phyloP scores from a whole-genome alignment of 164 flowering plant genomes.

The Cinnamomum chago region DNA sequence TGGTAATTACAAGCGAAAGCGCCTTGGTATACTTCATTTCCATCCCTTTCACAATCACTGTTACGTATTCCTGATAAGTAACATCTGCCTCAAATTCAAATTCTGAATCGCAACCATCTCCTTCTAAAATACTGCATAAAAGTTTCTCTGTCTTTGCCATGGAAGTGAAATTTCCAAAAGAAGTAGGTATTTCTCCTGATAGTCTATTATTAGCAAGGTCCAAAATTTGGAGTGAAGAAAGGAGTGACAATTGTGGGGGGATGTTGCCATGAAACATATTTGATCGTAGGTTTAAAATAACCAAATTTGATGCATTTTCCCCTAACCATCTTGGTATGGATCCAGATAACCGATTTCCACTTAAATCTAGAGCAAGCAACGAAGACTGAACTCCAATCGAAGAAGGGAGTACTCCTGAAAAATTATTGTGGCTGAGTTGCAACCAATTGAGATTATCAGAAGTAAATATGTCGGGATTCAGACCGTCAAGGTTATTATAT shows the following conservation, averaged over 20 bases:
- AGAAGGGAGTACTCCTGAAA: not conserved
- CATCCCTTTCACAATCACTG: not conserved
- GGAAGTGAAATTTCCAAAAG: constrained; percentile 21
- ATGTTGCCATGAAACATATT: constrained; percentile 20
- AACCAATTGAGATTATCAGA: not conserved
- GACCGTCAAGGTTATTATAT: constrained; percentile 7
- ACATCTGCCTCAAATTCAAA: too few relatives aligned
- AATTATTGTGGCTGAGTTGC: constrained; percentile 7
- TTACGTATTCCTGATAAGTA: too few relatives aligned
- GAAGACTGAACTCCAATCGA: not conserved
- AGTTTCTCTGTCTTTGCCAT: not conserved
- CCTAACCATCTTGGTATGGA: constrained; percentile 13
- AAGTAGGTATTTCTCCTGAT: constrained; percentile 22
- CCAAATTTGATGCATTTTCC: not conserved
- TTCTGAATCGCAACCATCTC: too few relatives aligned
- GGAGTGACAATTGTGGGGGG: constrained; percentile 14
- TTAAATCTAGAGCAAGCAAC: constrained; percentile 6
- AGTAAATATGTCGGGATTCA: not conserved
- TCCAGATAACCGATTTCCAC: constrained; percentile 6
- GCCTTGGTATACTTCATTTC: not conserved
- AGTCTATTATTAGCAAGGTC: constrained; percentile 24
- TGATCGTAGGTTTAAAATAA: constrained; percentile 4
- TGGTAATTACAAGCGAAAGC: not conserved
- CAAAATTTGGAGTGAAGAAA: constrained; percentile 13
- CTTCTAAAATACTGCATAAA: too few relatives aligned